phyloP scores from a whole-genome alignment of 2,329 filamentous ascomycete species.

The Colletotrichum noveboracense region DNA sequence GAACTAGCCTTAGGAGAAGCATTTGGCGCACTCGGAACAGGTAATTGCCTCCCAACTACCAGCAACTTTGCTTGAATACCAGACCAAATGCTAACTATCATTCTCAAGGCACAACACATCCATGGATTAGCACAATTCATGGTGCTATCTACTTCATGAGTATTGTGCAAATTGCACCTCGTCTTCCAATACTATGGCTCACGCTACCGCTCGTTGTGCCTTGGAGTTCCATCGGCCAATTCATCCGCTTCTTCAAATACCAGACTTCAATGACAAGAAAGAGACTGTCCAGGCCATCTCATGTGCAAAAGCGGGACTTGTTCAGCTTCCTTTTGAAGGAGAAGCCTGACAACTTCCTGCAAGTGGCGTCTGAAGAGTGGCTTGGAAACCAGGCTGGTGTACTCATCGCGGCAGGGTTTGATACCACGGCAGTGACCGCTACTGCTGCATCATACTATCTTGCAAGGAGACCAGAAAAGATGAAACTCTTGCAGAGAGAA shows the following conservation, averaged over 20 bases:
- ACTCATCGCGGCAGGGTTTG: not conserved
- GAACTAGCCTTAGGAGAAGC: not conserved
- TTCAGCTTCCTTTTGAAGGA: not conserved
- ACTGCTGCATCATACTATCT: not conserved
- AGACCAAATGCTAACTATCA: not conserved
- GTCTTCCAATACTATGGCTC: not conserved
- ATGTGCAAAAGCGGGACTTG: not conserved
- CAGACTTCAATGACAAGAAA: not conserved
- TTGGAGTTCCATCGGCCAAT: not conserved
- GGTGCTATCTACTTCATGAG: not conserved
- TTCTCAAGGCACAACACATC: not conserved
- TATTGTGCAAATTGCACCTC: not conserved
- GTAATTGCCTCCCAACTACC: not conserved
- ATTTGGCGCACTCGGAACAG: not conserved
- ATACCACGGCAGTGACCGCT: not conserved
- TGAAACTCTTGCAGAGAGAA: not conserved
- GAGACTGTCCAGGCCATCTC: not conserved
- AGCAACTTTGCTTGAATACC: not conserved
- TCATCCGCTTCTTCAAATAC: not conserved
- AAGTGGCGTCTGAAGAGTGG: not conserved
- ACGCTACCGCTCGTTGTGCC: not conserved
- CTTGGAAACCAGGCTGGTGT: not conserved
- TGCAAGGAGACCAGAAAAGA: not conserved
- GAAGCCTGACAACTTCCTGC: not conserved
- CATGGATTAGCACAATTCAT: not conserved